phyloP scores from a whole-genome alignment of 768 basidiomycete species.

The Mycena chlorophos region DNA sequence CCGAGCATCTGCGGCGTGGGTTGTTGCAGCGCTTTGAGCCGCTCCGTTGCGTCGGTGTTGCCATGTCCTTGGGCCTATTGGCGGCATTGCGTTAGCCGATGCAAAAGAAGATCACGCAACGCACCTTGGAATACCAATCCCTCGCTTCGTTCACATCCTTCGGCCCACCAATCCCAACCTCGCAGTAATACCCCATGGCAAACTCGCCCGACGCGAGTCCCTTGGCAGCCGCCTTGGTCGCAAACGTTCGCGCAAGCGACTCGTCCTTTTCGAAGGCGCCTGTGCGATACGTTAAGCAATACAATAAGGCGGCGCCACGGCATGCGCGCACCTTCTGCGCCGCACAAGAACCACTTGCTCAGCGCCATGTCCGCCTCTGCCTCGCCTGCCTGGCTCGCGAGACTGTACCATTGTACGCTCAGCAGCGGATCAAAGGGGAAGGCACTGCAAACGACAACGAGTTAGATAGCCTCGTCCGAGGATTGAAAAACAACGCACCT shows the following conservation, averaged over 20 bases:
- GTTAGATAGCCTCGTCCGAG: not conserved
- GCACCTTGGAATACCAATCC: slow-evolving; percentile 71
- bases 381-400: slow-evolving; percentile 84
- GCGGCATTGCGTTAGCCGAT: slow-evolving; percentile 2
- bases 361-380: slow-evolving; percentile 96
- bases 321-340: slow-evolving; percentile 40
- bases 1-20: slow-evolving; percentile 66
- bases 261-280: slow-evolving; percentile 86
- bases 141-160: slow-evolving; percentile 64
- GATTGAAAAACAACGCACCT: slow-evolving; percentile 2
- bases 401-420: slow-evolving; percentile 85
- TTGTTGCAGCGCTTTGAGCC: slow-evolving; percentile 67
- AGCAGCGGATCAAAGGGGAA: slow-evolving; percentile 87
- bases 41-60: slow-evolving; percentile 76
- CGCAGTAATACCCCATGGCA: slow-evolving; percentile 93
- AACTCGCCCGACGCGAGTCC: slow-evolving; percentile 85
- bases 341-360: slow-evolving; percentile 96
- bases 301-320: not conserved
- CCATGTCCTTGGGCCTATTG: slow-evolving; percentile 71
- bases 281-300: slow-evolving; percentile 24
- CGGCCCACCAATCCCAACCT: slow-evolving; percentile 83
- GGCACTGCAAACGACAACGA: not conserved
- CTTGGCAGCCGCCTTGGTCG: slow-evolving; percentile 79
- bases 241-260: slow-evolving; percentile 81
- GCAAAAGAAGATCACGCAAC: slow-evolving; percentile 1